Percentiles rank a stretch among this genome's conserved stretches.
These are phyloP conservation scores for Pythium sukuiense DNA, from an alignment of 352 stramenopile species.

Conservation along the genomic window DNA sequence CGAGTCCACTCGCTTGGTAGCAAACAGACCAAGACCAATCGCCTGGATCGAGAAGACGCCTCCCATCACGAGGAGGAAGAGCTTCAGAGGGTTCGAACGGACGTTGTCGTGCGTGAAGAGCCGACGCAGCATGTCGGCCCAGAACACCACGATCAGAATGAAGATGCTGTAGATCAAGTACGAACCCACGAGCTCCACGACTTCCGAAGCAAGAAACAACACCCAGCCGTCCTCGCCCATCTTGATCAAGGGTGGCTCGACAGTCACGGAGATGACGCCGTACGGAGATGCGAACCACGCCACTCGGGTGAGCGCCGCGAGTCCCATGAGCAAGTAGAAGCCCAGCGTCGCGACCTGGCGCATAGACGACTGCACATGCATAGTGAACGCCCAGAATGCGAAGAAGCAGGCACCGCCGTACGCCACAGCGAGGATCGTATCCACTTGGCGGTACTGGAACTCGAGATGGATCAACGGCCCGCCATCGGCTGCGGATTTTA, in stretches of 20 bases:
- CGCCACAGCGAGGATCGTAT: slow-evolving; percentile 69
- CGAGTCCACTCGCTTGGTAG: slow-evolving; percentile 79
- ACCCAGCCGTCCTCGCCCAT: slow-evolving; percentile 68
- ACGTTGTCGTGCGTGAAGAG: slow-evolving; percentile 76
- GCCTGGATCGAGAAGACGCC: slow-evolving; percentile 69
- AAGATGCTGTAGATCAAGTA: slow-evolving; percentile 97
- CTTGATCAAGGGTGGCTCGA: slow-evolving; percentile 53
- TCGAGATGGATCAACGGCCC: slow-evolving; percentile 69
- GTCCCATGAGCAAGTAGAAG: slow-evolving; percentile 78
- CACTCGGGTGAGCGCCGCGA: slow-evolving; percentile 61
- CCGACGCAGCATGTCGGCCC: slow-evolving; percentile 96
- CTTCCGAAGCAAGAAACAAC: slow-evolving; percentile 81
- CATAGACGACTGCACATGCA: slow-evolving; percentile 58
- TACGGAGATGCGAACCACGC: slow-evolving; percentile 80
- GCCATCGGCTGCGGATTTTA: background rate
- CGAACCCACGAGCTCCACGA: slow-evolving; percentile 89
- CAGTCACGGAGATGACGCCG: slow-evolving; percentile 63
- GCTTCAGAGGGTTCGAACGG: slow-evolving; percentile 80
- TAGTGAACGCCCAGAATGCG: slow-evolving; percentile 75
- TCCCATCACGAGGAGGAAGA: slow-evolving; percentile 87
- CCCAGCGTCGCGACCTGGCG: slow-evolving; percentile 71
- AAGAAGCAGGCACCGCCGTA: slow-evolving; percentile 82
- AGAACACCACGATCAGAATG: slow-evolving; percentile 97
- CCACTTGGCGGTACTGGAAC: slow-evolving; percentile 79
- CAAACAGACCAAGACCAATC: slow-evolving; percentile 89